A percentile compares a stretch with the other conserved stretches of the same genome.
Conservation (phyloP, 805 yeast species). For the Clavispora fructus region DNA sequence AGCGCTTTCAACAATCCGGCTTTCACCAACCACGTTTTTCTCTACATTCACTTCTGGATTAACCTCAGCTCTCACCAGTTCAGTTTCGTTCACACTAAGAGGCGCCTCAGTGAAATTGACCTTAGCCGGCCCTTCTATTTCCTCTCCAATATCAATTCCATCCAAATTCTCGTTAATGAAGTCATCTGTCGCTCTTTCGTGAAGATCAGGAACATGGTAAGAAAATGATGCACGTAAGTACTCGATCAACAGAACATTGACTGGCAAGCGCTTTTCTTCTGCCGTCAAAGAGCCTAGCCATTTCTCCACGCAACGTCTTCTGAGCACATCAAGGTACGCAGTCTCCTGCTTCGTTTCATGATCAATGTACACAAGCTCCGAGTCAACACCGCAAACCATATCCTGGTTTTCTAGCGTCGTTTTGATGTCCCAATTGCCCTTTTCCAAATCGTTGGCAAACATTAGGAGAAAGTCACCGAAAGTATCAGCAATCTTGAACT, state of each 20-base stretch:
- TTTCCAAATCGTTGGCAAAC: conserved; percentile 83
- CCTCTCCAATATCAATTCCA: conserved; percentile 14
- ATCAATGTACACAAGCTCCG: conserved; percentile 68
- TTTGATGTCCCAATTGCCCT: conserved; percentile 71
- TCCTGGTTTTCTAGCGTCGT: conserved; percentile 38
- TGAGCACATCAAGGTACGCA: conserved; percentile 38
- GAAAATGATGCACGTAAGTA: conserved; percentile 3
- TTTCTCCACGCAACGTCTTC: conserved; percentile 24
- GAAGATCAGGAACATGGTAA: conserved; percentile 2
- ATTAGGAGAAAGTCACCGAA: conserved; percentile 85
- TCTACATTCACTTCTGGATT: too few species aligned
- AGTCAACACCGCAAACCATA: conserved; percentile 53
- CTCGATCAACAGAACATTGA: conserved; percentile 2
- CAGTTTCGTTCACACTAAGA: not conserved
- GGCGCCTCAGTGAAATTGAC: not conserved
- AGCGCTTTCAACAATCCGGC: too few species aligned
- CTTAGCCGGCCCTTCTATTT: not conserved
- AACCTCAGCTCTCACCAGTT: too few species aligned
- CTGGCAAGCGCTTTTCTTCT: conserved; percentile 6
- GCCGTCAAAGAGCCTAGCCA: conserved; percentile 27
- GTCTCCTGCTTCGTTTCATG: conserved; percentile 41
- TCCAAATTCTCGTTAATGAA: conserved; percentile 27
- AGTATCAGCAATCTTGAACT: conserved; percentile 77
- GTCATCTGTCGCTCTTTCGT: conserved; percentile 18
- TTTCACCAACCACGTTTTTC: too few species aligned